These are phyloP conservation scores for Knoxia roxburghii DNA, from an alignment of 257 asterid genomes.

Conservation along the genomic window DNA sequence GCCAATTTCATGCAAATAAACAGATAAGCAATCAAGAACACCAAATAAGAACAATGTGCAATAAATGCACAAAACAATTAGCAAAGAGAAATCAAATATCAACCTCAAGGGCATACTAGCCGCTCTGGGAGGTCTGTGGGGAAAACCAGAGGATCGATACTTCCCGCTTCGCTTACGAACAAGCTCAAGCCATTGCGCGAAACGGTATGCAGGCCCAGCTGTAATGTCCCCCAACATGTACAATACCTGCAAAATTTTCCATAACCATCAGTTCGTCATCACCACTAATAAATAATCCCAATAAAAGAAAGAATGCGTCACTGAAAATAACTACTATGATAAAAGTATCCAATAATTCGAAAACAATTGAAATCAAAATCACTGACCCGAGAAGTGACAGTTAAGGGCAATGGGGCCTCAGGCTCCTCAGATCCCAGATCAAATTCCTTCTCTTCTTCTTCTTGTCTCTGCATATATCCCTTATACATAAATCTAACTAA, in stretches of 20 bases:
- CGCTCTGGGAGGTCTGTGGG: slow-evolving; percentile 49
- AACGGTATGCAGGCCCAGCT: slow-evolving; percentile 86
- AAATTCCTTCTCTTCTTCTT: slow-evolving; percentile 56
- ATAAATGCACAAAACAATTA: not conserved
- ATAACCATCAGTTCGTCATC: not conserved
- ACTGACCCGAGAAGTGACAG: slow-evolving; percentile 85
- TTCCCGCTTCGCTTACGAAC: slow-evolving; percentile 92
- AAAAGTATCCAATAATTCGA: slow-evolving; percentile 5
- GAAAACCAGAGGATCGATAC: slow-evolving; percentile 85
- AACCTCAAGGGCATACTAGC: slow-evolving; percentile 78
- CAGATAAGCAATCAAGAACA: not conserved
- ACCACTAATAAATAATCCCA: not conserved
- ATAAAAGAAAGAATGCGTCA: not conserved
- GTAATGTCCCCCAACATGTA: slow-evolving; percentile 97
- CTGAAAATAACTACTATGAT: not conserved
- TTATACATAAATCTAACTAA: slow-evolving; percentile 6
- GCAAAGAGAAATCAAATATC: slow-evolving; percentile 5
- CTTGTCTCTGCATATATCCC: slow-evolving; percentile 71
- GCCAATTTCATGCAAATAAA: not conserved
- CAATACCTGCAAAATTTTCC: slow-evolving; percentile 59
- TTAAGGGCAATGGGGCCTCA: slow-evolving; percentile 85
- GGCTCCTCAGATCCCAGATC: slow-evolving; percentile 69
- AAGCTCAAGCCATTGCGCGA: slow-evolving; percentile 96
- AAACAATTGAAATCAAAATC: not conserved
- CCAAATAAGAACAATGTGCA: not conserved